Conservation (phyloP, 2,329 filamentous ascomycete species). For the Calycina marina region DNA sequence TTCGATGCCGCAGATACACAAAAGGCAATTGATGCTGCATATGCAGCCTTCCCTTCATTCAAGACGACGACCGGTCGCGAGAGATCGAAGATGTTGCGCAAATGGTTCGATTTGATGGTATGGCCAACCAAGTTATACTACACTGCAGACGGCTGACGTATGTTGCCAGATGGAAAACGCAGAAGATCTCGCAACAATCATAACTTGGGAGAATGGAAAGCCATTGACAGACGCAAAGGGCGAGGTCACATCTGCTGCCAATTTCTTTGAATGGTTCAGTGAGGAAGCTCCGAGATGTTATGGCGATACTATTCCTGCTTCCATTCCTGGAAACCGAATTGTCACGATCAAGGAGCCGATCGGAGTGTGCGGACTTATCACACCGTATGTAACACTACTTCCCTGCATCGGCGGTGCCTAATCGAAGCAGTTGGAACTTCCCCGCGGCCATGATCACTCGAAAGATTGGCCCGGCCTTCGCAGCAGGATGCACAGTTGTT, state of each 20-base stretch:
- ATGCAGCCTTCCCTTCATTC: constrained; percentile 58
- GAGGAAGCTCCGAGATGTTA: constrained; percentile 63
- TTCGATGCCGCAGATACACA: constrained; percentile 67
- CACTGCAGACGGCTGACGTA: constrained; percentile 3
- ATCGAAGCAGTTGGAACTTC: constrained; percentile 57
- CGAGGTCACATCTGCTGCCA: constrained; percentile 58
- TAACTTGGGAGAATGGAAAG: constrained; percentile 87
- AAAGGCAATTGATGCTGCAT: constrained; percentile 70
- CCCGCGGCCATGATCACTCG: constrained; percentile 62
- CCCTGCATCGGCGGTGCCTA: background rate
- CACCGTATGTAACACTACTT: constrained; percentile 32
- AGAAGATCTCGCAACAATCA: constrained; percentile 68
- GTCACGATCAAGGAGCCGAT: constrained; percentile 72
- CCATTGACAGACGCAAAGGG: constrained; percentile 60
- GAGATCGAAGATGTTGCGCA: constrained; percentile 57
- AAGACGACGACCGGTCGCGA: constrained; percentile 58
- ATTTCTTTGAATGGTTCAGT: constrained; percentile 69
- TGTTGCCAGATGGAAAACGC: constrained; percentile 39
- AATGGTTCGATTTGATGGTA: constrained; percentile 69
- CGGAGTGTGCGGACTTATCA: constrained; percentile 70
- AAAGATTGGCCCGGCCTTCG: constrained; percentile 61
- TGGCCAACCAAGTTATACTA: background rate
- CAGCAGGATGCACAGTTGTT: constrained; percentile 91
- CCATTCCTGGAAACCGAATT: constrained; percentile 56
- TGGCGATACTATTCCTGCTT: constrained; percentile 61